Evolutionary conservation across 2,329 filamentous ascomycete genomes (phyloP).

Genomic region (Claviceps quebecensis): DNA sequence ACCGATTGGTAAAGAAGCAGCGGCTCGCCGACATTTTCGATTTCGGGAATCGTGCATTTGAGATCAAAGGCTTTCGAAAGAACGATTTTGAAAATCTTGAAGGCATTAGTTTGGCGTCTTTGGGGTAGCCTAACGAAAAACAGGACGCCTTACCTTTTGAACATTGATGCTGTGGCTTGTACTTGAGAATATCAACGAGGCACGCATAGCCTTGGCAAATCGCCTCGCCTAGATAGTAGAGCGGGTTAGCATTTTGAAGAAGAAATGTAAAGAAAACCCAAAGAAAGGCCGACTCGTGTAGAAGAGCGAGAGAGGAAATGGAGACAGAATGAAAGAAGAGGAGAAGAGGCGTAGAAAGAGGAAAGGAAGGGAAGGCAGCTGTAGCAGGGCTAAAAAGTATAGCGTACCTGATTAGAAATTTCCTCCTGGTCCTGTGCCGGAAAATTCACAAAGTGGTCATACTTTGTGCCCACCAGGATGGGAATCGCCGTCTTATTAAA

Average conservation of each 20-base stretch:
- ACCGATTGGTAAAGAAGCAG: conserved; percentile 73
- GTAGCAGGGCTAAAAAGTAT: too few relatives aligned
- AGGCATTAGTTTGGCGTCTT: conserved; percentile 2
- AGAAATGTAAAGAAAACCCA: not conserved
- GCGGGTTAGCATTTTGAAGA: not conserved
- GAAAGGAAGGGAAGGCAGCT: conserved; percentile 2
- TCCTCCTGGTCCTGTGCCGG: conserved; percentile 95
- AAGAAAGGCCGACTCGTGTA: too few relatives aligned
- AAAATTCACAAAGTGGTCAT: conserved; percentile 99
- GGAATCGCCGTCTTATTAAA: conserved; percentile 99
- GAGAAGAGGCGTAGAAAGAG: not conserved
- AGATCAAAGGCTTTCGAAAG: conserved; percentile 96
- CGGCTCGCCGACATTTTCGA: conserved; percentile 94
- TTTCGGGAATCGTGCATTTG: conserved; percentile 97
- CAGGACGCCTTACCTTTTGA: conserved; percentile 55
- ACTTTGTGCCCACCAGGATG: conserved; percentile 93
- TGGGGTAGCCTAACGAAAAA: too few relatives aligned
- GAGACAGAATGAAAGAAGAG: not conserved
- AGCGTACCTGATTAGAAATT: conserved; percentile 76
- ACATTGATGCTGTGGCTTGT: conserved; percentile 99
- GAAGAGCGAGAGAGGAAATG: not conserved
- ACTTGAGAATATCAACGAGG: conserved; percentile 93
- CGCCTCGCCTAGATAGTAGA: conserved; percentile 74
- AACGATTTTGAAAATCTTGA: conserved; percentile 97
- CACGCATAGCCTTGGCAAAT: conserved; percentile 97